phyloP scores from a whole-genome alignment of 148 eudicot species.

The Rhododendron henanense region DNA sequence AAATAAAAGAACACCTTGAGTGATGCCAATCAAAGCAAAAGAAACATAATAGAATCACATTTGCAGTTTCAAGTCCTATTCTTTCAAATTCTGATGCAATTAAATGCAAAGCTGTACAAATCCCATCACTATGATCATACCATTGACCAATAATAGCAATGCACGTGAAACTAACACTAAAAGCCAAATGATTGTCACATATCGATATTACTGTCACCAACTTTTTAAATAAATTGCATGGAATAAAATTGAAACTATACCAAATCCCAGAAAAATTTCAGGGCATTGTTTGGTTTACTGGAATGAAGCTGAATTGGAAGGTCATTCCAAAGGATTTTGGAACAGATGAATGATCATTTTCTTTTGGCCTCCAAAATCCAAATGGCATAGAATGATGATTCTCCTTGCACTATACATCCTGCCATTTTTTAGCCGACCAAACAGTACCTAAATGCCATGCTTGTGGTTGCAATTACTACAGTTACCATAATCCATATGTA shows the following conservation, averaged over 20 bases:
- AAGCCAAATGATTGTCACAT: neutral
- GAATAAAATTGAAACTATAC: neutral
- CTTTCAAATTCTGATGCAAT: neutral
- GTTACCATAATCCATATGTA: neutral
- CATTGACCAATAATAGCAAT: neutral
- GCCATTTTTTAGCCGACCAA: neutral
- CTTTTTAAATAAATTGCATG: neutral
- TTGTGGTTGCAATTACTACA: neutral
- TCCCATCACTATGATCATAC: neutral
- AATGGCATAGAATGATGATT: neutral
- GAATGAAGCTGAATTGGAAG: neutral
- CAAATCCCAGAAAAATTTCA: neutral
- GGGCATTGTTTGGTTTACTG: neutral
- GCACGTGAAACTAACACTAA: neutral
- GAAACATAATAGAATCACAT: neutral
- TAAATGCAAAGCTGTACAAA: neutral
- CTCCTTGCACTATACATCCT: neutral
- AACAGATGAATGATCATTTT: neutral
- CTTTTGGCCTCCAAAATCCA: neutral
- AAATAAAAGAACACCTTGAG: neutral
- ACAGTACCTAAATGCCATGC: neutral
- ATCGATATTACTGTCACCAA: neutral
- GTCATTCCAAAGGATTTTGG: neutral
- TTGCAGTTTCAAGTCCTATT: neutral
- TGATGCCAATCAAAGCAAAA: constrained; percentile 1